Evolutionary conservation across 2,329 filamentous ascomycete genomes (phyloP).

Genomic region (Beauveria sp.): DNA sequence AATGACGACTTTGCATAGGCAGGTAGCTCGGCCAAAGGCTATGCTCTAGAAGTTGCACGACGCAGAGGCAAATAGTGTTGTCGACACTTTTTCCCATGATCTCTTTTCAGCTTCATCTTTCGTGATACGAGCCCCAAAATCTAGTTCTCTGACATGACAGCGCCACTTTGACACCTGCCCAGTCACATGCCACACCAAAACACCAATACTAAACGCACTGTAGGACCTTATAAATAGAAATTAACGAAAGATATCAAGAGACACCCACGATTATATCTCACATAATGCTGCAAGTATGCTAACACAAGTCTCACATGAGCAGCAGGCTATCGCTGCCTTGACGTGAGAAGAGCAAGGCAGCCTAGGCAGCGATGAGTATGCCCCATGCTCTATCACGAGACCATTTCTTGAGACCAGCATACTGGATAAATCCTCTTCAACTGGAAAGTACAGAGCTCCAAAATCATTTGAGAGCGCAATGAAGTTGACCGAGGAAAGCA

Average conservation of each 20-base stretch:
- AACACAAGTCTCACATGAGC: not conserved
- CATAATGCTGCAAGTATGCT: not conserved
- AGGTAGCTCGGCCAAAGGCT: not conserved
- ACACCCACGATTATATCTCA: not conserved
- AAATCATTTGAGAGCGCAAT: not conserved
- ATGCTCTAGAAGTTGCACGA: not conserved
- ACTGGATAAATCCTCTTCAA: not conserved
- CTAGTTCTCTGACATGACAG: not conserved
- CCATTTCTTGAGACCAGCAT: not conserved
- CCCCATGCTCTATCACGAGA: not conserved
- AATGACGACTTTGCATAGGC: not conserved
- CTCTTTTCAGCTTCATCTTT: not conserved
- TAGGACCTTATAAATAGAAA: not conserved
- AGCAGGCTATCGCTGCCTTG: not conserved
- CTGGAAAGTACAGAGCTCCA: not conserved
- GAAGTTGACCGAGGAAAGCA: not conserved
- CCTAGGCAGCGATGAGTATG: not conserved
- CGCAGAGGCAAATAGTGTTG: not conserved
- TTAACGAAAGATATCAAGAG: no score
- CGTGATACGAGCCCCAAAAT: not conserved
- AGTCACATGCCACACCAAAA: not conserved
- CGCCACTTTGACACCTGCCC: not conserved
- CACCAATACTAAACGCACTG: no score
- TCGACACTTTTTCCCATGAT: not conserved
- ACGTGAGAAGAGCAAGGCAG: not conserved